Percentiles rank a stretch among this genome's conserved stretches.
Conservation (phyloP, 75 land plant genomes). For the Picea sitchensis region DNA sequence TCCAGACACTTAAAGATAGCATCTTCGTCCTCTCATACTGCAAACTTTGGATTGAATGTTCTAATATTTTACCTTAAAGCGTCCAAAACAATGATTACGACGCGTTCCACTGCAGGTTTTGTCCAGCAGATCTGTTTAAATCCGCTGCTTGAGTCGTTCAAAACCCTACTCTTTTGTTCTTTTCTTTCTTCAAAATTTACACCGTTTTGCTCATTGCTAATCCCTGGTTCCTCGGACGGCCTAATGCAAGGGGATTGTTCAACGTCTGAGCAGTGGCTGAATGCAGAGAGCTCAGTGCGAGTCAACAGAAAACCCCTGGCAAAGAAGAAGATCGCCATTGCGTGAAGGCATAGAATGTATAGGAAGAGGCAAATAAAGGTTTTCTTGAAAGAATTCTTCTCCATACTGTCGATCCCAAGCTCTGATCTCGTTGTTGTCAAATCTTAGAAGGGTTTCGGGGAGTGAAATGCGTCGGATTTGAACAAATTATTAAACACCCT, state of each 20-base stretch:
- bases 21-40: no score
- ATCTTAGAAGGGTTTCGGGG: no score
- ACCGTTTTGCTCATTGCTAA: background rate
- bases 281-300: conserved; percentile 80
- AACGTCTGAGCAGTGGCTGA: conserved; percentile 71
- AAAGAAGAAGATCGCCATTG: conserved; percentile 68
- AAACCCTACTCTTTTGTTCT: background rate
- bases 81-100: conserved; percentile 81
- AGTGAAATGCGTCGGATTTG: no score
- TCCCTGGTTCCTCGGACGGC: background rate
- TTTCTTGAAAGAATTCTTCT: conserved; percentile 5
- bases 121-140: conserved; percentile 62
- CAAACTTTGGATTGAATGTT: no score
- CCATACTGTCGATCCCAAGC: background rate
- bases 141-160: conserved; percentile 5
- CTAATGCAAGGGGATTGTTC: conserved; percentile 51
- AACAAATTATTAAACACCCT: no score
- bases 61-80: conserved; percentile 69
- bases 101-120: conserved; percentile 60
- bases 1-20: no score
- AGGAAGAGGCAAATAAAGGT: conserved; percentile 25
- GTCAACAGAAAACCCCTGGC: conserved; percentile 91
- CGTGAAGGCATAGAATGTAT: conserved; percentile 48
- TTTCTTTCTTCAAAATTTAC: background rate
- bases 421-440: no score